phyloP scores from a whole-genome alignment of 495 filamentous ascomycete species.

The Neurospora terricola region DNA sequence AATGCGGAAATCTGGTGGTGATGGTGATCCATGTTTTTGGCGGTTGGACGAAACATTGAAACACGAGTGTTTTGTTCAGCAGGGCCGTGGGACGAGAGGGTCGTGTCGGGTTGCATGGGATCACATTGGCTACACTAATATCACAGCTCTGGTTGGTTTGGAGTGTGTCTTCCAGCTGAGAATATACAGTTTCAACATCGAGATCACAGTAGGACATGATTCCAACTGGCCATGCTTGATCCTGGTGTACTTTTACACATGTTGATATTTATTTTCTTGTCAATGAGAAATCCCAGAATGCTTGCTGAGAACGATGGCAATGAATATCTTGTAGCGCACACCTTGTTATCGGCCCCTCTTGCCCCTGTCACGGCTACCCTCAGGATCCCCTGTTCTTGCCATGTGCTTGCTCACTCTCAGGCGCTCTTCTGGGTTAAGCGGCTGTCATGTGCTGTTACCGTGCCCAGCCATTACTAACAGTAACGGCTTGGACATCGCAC shows the following conservation, averaged over 20 bases:
- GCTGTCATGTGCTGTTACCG: background rate
- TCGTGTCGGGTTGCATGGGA: background rate
- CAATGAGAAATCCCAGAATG: background rate
- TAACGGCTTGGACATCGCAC: background rate
- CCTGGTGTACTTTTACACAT: background rate
- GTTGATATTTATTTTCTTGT: background rate
- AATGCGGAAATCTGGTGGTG: background rate
- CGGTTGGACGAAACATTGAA: background rate
- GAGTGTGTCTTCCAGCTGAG: background rate
- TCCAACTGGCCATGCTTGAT: background rate
- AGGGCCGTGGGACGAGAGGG: background rate
- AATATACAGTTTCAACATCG: background rate
- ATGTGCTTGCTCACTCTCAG: background rate
- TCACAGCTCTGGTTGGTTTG: background rate
- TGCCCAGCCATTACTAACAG: background rate
- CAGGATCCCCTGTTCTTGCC: background rate
- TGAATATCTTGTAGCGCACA: background rate
- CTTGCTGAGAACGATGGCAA: background rate
- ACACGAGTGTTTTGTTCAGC: background rate
- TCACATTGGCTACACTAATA: background rate
- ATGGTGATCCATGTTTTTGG: background rate
- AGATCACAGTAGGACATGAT: background rate
- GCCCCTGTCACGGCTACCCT: background rate
- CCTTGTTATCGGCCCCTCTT: background rate
- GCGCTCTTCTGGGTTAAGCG: background rate